These are phyloP conservation scores for Talaromyces piceae DNA, from an alignment of 2,329 filamentous ascomycete species.

Conservation along the genomic window DNA sequence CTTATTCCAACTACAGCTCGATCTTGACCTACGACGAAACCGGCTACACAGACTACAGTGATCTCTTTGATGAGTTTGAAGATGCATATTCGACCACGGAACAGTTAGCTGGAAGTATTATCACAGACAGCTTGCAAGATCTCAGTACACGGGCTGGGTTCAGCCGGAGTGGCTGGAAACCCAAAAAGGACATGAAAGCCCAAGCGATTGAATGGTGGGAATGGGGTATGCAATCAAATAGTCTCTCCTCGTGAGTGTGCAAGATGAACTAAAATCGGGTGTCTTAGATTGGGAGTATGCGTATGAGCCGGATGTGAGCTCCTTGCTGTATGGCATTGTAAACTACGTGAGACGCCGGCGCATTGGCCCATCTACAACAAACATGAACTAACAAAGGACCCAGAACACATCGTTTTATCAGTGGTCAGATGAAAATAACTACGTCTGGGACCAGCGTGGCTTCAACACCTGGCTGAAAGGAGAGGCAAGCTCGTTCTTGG, in stretches of 20 bases:
- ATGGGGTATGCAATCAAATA: slow-evolving; percentile 26
- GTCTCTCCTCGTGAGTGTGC: neutral
- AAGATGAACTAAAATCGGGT: no score
- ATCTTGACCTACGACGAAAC: slow-evolving; percentile 55
- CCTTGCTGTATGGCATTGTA: slow-evolving; percentile 49
- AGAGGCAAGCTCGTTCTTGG: slow-evolving; percentile 52
- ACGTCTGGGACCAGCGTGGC: slow-evolving; percentile 55
- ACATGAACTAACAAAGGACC: neutral
- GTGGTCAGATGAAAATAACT: slow-evolving; percentile 55
- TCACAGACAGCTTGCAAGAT: slow-evolving; percentile 55
- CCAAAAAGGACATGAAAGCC: slow-evolving; percentile 43
- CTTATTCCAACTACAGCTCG: slow-evolving; percentile 51
- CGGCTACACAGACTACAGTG: slow-evolving; percentile 46
- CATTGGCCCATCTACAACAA: neutral
- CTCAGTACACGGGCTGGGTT: slow-evolving; percentile 53
- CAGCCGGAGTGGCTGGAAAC: slow-evolving; percentile 56
- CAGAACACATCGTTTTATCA: slow-evolving; percentile 55
- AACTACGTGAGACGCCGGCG: slow-evolving; percentile 24
- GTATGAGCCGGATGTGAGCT: slow-evolving; percentile 50
- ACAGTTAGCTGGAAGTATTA: slow-evolving; percentile 50
- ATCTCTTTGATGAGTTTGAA: slow-evolving; percentile 46
- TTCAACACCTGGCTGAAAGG: slow-evolving; percentile 52
- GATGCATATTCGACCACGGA: slow-evolving; percentile 40
- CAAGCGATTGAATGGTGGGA: slow-evolving; percentile 58
- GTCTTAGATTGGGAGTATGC: slow-evolving; percentile 51